Conservation (phyloP, 768 basidiomycete genomes). For the Rhodosporidiobolus sp. region DNA sequence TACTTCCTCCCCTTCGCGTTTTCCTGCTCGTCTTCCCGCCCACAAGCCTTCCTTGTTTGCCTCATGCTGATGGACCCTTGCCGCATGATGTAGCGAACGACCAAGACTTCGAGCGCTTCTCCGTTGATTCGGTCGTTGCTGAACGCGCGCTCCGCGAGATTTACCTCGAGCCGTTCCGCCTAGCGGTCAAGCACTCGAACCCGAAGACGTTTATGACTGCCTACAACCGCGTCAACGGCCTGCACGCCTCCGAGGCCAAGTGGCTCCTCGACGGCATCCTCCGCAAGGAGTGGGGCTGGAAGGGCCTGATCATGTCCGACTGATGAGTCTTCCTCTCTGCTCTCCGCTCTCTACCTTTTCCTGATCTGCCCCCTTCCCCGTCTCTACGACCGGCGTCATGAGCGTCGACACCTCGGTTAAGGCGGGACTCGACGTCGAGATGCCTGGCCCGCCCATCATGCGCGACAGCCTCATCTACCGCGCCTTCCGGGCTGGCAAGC, state of each 20-base stretch:
- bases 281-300: constrained; percentile 47
- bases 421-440: constrained; percentile 46
- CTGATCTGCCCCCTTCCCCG: constrained; percentile 37
- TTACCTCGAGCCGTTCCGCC: constrained; percentile 50
- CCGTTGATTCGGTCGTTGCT: constrained; percentile 18
- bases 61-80: constrained; percentile 17
- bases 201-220: constrained; percentile 29
- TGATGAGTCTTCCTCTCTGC: constrained; percentile 25
- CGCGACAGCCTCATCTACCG: constrained; percentile 33
- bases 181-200: constrained; percentile 40
- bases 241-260: constrained; percentile 46
- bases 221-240: constrained; percentile 49
- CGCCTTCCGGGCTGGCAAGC: constrained; percentile 46
- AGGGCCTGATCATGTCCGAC: constrained; percentile 48
- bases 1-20: no score
- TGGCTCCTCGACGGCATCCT: constrained; percentile 46
- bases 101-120: constrained; percentile 39
- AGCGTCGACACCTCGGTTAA: constrained; percentile 45
- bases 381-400: constrained; percentile 32
- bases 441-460: constrained; percentile 51
- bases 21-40: not conserved
- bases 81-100: constrained; percentile 4
- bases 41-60: no score
- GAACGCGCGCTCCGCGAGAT: constrained; percentile 48
- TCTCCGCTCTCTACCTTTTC: not conserved